Conservation (phyloP, 805 yeast species). For the Wickerhamiella galacta region DNA sequence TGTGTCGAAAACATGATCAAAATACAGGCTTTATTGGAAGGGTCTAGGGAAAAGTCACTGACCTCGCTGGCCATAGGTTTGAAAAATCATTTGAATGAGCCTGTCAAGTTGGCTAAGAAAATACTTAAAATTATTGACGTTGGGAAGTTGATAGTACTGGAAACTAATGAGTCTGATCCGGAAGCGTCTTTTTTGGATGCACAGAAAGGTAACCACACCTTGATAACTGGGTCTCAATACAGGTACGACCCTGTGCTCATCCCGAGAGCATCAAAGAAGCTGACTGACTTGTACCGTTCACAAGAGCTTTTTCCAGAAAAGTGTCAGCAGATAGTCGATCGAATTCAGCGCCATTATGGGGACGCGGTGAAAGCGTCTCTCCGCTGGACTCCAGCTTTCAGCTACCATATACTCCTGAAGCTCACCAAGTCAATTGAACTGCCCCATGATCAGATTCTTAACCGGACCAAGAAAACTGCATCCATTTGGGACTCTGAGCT, state of each 20-base stretch:
- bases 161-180: conserved; percentile 20
- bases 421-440: conserved; percentile 10
- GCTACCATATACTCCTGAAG: conserved; percentile 34
- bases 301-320: conserved; percentile 16
- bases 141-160: conserved; percentile 13
- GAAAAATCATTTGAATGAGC: conserved; percentile 16
- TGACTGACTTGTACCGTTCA: conserved; percentile 15
- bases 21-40: conserved; percentile 13
- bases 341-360: conserved; percentile 9
- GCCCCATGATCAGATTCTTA: conserved; percentile 19
- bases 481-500: conserved; percentile 27
- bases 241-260: conserved; percentile 12
- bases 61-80: conserved; percentile 7
- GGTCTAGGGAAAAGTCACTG: neutral
- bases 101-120: conserved; percentile 24
- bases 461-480: conserved; percentile 28
- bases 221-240: neutral
- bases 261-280: conserved; percentile 8
- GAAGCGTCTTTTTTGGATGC: neutral
- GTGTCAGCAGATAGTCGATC: conserved; percentile 13
- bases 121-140: conserved; percentile 30
- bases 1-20: conserved; percentile 25
- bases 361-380: conserved; percentile 19
- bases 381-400: conserved; percentile 27
- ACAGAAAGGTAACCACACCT: neutral